Evolutionary conservation across 768 basidiomycete species (phyloP), one percentile per base, ranked within the genome.

Genomic region (Leccinellum rugosiceps): DNA sequence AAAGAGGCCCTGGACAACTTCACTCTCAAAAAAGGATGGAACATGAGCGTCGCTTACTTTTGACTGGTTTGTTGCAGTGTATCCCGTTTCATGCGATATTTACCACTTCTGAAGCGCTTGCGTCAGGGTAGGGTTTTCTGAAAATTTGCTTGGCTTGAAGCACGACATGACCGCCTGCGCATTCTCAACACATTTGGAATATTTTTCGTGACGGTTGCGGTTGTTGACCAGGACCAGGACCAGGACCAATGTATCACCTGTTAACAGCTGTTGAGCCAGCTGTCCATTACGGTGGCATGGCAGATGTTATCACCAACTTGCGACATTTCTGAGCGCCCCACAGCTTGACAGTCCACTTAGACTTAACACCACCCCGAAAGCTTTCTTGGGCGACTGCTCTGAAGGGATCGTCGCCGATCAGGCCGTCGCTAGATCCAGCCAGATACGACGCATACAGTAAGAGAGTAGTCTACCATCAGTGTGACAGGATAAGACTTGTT

Each of bases 1-100:
- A 90, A 87, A 76, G 85, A 88, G 52, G 91, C 88, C 14, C 74
- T 94, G 60, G 85, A 96, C 72, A 88, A 90, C 51, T 97, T 93
- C 72, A 80, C 87, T 41, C 77, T 97, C 65, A 94, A 94, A 76
- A 88, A 88, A 65, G 90, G 84, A 43, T 92, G 89, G 88, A 75
- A 82, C 62, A 92, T 94, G 89, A 79, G 79, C 51, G 91, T 94
- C 56, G 79, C 78, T 45, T 94, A 83, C 74, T 85, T 88, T 65
- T 72, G 61, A 72, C 50, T 41, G 54, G 45, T 54, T 50, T 59
- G 54, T 53, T 56, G 56, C 55, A 50, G 45, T 62, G 55, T 67
- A 57, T 53, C 48, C 15, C 55, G 58, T 52, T 35, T n/a, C 47
- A 14, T 45, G 51, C 32, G 41, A 49, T 50, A 10, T 35, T 52